Percentiles rank a stretch among this genome's conserved stretches.
phyloP scores from a whole-genome alignment of 2,329 filamentous ascomycete genomes.

The Paecilomyces dactylethromorphus region DNA sequence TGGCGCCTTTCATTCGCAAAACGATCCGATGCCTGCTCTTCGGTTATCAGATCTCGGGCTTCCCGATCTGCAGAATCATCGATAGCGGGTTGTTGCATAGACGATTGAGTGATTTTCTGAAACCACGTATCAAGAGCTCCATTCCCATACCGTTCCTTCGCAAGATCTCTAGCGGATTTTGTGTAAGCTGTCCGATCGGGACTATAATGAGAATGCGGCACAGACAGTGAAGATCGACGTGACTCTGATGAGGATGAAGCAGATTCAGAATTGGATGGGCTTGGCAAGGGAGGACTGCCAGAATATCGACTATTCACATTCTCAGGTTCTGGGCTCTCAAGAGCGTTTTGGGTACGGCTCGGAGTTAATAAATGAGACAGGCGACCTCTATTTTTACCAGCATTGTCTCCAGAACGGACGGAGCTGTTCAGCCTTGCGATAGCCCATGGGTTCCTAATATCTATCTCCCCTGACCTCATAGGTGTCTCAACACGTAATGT shows the following conservation, averaged over 20 bases:
- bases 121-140: slow-evolving; percentile 28
- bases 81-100: not conserved
- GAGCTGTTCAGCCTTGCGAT: slow-evolving; percentile 25
- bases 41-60: not conserved
- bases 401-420: slow-evolving; percentile 3
- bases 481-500: not conserved
- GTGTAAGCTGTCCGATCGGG: slow-evolving; percentile 1
- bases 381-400: slow-evolving; percentile 1
- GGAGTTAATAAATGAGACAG: slow-evolving; percentile 13
- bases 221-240: slow-evolving; percentile 2
- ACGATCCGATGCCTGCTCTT: not conserved
- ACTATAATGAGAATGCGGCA: slow-evolving; percentile 2
- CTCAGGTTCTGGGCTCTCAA: not conserved
- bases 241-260: slow-evolving; percentile 7
- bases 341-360: not conserved
- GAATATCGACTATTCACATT: not conserved
- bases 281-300: slow-evolving; percentile 8
- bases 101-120: slow-evolving; percentile 5
- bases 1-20: not conserved
- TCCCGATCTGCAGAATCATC: not conserved
- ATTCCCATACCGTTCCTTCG: slow-evolving; percentile 15
- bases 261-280: slow-evolving; percentile 10
- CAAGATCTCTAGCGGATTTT: slow-evolving; percentile 11
- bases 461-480: slow-evolving; percentile 5
- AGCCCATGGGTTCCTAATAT: slow-evolving; percentile 28